Evolutionary conservation across 2,329 filamentous ascomycete species (phyloP).

Genomic region (Sporothrix globosa): DNA sequence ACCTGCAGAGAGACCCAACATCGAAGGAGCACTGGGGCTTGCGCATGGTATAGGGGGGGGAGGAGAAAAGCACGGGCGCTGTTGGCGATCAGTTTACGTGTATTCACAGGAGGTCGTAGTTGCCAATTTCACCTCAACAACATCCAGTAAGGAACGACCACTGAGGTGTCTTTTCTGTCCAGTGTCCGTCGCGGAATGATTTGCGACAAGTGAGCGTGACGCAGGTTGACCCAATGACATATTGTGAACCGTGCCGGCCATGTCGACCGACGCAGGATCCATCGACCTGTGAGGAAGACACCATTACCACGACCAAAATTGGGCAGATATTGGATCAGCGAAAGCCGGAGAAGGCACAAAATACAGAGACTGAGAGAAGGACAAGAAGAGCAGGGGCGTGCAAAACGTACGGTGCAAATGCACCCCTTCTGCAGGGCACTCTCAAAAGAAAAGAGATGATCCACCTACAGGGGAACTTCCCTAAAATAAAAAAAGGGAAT

Average conservation of each 20-base stretch:
- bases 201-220: constrained; percentile 19
- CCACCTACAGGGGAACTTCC: constrained; percentile 18
- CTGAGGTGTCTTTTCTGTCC: background rate
- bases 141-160: background rate
- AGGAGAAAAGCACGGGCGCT: background rate
- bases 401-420: background rate
- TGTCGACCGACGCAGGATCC: background rate
- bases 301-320: constrained; percentile 7
- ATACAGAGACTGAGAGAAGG: background rate
- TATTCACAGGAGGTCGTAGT: background rate
- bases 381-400: constrained; percentile 3
- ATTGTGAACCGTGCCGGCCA: constrained; percentile 5
- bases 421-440: constrained; percentile 1
- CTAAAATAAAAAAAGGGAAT: constrained; percentile 2
- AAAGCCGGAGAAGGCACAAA: background rate
- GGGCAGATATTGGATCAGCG: constrained; percentile 13
- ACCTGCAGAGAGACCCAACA: background rate
- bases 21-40: constrained; percentile 27
- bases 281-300: background rate
- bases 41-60: constrained; percentile 14
- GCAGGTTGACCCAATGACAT: constrained; percentile 6
- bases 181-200: background rate
- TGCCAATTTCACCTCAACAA: background rate
- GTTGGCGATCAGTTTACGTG: background rate
- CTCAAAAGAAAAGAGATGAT: constrained; percentile 22